Evolutionary conservation across 176 grass and related monocot genomes (phyloP).

Genomic region (Pontederia crassipes): DNA sequence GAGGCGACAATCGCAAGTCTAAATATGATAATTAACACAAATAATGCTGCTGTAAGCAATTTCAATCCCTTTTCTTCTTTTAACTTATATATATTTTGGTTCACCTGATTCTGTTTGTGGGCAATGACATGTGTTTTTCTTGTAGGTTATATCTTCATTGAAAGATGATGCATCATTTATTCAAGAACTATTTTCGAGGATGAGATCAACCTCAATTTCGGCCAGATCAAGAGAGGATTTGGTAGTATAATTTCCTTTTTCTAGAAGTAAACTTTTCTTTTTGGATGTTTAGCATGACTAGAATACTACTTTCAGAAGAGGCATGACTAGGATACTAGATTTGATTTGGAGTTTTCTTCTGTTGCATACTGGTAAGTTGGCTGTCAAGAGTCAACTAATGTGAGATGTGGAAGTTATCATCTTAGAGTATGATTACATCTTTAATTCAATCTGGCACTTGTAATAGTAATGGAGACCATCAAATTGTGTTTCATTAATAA

Average conservation of each 20-base stretch:
- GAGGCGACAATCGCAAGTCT: constrained; percentile 69
- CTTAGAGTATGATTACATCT: too few species aligned
- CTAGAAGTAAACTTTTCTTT: too few species aligned
- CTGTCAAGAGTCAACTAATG: too few species aligned
- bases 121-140: constrained; percentile 24
- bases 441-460: too few species aligned
- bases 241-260: constrained; percentile 32
- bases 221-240: constrained; percentile 68
- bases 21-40: constrained; percentile 73
- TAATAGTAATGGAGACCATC: too few species aligned
- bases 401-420: too few species aligned
- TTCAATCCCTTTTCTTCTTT: constrained; percentile 16
- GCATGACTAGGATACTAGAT: too few species aligned
- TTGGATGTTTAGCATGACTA: too few species aligned
- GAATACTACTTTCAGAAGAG: too few species aligned
- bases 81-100: constrained; percentile 12
- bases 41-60: constrained; percentile 79
- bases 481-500: too few species aligned
- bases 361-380: too few species aligned
- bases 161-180: constrained; percentile 91
- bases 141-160: constrained; percentile 81
- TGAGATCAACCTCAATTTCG: constrained; percentile 57
- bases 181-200: constrained; percentile 75
- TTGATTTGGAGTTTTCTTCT: too few species aligned
- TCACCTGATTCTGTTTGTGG: constrained; percentile 3